A percentile compares a stretch with the other conserved stretches of the same genome.
Evolutionary conservation across 331 rosid species (phyloP).

Genomic region (Saraca asoca): DNA sequence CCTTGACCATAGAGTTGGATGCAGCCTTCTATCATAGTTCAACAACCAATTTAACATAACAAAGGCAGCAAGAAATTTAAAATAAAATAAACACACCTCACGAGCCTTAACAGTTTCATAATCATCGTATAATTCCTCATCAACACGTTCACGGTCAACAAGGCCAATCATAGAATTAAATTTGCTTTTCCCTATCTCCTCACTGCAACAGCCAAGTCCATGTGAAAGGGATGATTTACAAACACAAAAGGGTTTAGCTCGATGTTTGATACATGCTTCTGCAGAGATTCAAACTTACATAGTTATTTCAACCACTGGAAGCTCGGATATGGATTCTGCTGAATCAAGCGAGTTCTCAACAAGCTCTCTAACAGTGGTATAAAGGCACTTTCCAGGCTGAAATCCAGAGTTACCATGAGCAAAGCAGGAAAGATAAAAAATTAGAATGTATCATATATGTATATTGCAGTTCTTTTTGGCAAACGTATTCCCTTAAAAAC

Average conservation of each 20-base stretch:
- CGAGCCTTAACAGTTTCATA: conserved; percentile 87
- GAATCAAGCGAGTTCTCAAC: conserved; percentile 93
- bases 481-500: neutral
- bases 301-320: conserved; percentile 83
- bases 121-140: conserved; percentile 76
- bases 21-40: neutral
- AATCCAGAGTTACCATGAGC: conserved; percentile 34
- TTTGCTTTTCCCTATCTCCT: conserved; percentile 84
- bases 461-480: neutral
- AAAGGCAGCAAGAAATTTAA: neutral
- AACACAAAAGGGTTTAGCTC: conserved; percentile 8
- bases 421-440: neutral
- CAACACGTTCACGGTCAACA: conserved; percentile 86
- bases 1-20: conserved; percentile 4
- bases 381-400: conserved; percentile 88
- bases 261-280: conserved; percentile 4
- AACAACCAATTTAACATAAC: conserved; percentile 2
- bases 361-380: conserved; percentile 90
- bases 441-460: neutral
- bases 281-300: conserved; percentile 52
- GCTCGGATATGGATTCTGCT: conserved; percentile 86
- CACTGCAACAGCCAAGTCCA: conserved; percentile 50
- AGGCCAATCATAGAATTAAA: conserved; percentile 96
- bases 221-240: conserved; percentile 11
- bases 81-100: conserved; percentile 56